Evolutionary conservation across 345 rosid genomes (phyloP).

Genomic region (Garcia nutans): DNA sequence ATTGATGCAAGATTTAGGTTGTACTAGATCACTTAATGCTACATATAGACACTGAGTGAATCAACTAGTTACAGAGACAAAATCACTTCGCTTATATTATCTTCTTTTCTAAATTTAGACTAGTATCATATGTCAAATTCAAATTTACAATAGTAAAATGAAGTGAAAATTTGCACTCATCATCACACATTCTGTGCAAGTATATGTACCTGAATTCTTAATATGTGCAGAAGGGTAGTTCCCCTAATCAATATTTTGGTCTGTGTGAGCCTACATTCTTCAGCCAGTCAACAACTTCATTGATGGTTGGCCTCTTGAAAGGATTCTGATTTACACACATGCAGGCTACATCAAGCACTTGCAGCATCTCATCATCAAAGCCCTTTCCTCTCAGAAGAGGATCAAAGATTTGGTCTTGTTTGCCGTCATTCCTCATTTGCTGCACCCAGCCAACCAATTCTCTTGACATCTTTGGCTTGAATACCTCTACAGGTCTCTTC

Average conservation of each 20-base stretch:
- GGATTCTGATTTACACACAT: conserved; percentile 41
- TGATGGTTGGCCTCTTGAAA: conserved; percentile 43
- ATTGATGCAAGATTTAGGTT: background rate
- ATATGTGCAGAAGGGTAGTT: conserved; percentile 13
- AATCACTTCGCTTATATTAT: background rate
- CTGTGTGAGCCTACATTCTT: conserved; percentile 36
- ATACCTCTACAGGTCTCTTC: conserved; percentile 45
- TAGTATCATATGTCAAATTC: conserved; percentile 1
- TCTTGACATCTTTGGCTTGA: conserved; percentile 40
- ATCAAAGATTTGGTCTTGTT: conserved; percentile 38
- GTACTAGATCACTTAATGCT: background rate
- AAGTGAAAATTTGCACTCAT: conserved; percentile 15
- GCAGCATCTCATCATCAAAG: conserved; percentile 44
- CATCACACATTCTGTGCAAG: conserved; percentile 26
- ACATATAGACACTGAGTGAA: background rate
- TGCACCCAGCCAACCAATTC: conserved; percentile 45
- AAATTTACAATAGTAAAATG: conserved; percentile 32
- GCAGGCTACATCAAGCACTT: conserved; percentile 44
- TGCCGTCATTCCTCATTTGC: conserved; percentile 40
- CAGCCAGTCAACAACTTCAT: conserved; percentile 44
- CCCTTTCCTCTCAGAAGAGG: conserved; percentile 44
- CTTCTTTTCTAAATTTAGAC: background rate
- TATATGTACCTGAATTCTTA: conserved; percentile 5
- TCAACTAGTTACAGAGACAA: background rate
- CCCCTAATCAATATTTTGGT: conserved; percentile 33